phyloP scores from a whole-genome alignment of 2,329 filamentous ascomycete species.

The Alternaria conjuncta region DNA sequence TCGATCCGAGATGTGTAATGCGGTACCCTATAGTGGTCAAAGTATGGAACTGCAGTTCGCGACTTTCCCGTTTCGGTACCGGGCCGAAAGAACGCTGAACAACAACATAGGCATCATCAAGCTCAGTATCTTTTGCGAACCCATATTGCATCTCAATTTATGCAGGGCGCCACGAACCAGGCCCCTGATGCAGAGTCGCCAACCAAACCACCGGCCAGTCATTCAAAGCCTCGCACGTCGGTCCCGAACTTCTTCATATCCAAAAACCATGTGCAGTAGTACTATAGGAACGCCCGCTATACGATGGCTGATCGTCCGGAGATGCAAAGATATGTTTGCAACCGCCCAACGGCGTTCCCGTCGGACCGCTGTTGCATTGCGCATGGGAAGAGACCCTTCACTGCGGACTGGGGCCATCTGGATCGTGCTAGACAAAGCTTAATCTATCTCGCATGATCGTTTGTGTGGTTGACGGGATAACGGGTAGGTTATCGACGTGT shows the following conservation, averaged over 20 bases:
- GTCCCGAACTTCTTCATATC: background rate
- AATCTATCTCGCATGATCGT: constrained; percentile 9
- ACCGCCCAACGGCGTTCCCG: background rate
- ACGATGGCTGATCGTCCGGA: background rate
- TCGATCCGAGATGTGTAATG: background rate
- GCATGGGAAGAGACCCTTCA: background rate
- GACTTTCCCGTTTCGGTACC: background rate
- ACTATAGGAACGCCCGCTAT: background rate
- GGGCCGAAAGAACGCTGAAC: background rate
- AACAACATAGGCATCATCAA: background rate
- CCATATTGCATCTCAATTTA: background rate
- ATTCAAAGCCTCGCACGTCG: background rate
- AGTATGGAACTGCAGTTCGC: background rate
- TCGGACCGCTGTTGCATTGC: constrained; percentile 6
- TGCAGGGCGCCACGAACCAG: background rate
- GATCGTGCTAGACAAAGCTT: background rate
- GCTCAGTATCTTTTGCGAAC: constrained; percentile 3
- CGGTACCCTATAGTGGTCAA: background rate
- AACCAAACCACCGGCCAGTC: background rate
- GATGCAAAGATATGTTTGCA: background rate
- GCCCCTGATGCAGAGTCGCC: background rate
- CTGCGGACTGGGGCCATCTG: background rate
- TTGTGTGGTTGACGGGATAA: constrained; percentile 7
- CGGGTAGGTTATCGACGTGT: constrained; percentile 9
- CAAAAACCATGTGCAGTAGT: background rate